These are phyloP conservation scores for Leccinum griseonigrum DNA, from an alignment of 1,284 basidiomycete genomes.

Conservation along the genomic window DNA sequence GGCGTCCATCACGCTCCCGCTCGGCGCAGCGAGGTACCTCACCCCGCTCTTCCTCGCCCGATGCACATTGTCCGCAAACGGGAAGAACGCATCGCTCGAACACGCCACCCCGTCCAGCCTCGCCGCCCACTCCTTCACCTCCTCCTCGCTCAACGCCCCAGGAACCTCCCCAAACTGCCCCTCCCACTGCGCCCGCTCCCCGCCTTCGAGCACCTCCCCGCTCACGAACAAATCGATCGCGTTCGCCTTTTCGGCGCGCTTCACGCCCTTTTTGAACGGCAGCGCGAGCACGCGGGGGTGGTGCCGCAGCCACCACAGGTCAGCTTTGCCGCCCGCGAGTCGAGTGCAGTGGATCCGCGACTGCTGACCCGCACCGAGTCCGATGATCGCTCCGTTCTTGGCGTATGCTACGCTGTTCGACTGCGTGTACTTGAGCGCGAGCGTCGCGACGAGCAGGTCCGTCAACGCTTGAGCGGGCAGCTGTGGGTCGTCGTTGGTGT, in stretches of 20 bases:
- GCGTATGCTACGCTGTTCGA: constrained; percentile 99
- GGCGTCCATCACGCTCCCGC: constrained; percentile 97
- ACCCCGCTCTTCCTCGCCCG: constrained; percentile 90
- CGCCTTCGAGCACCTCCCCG: constrained; percentile 83
- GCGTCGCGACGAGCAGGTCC: constrained; percentile 92
- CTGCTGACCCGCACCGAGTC: constrained; percentile 97
- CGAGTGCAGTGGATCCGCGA: constrained; percentile 99
- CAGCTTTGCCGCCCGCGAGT: constrained; percentile 96
- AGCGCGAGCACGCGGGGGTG: constrained; percentile 89
- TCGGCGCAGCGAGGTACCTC: constrained; percentile 90
- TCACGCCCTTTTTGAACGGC: constrained; percentile 97
- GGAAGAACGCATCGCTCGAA: constrained; percentile 98
- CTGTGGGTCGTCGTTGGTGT: constrained; percentile 36
- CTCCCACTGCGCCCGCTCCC: constrained; percentile 93
- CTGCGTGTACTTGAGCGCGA: constrained; percentile 98
- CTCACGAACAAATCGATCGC: constrained; percentile 97
- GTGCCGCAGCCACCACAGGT: constrained; percentile 99
- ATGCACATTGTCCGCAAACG: constrained; percentile 98
- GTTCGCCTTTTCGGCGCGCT: constrained; percentile 97
- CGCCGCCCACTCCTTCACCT: constrained; percentile 68
- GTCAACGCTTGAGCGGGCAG: constrained; percentile 73
- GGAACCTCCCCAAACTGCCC: constrained; percentile 80
- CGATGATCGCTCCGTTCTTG: constrained; percentile 89
- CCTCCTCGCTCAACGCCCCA: constrained; percentile 63
- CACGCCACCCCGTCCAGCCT: constrained; percentile 85